Evolutionary conservation across 1,284 basidiomycete genomes (phyloP).

Genomic region (Tremellales sp.): DNA sequence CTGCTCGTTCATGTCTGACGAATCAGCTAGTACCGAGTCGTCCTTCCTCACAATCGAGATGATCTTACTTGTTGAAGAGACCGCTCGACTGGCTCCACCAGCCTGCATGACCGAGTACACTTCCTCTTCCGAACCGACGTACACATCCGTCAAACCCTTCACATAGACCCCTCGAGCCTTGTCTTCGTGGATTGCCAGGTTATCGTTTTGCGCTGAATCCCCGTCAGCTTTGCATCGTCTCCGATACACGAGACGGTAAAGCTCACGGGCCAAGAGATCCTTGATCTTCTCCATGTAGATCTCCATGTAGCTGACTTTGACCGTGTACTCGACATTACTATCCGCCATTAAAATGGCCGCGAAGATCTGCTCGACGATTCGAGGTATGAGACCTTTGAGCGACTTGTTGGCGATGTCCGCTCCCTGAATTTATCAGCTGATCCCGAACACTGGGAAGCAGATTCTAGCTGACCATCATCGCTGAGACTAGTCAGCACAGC

Average conservation of each 20-base stretch:
- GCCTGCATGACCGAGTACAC: constrained; percentile 99
- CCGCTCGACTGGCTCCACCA: constrained; percentile 83
- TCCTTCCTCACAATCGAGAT: background rate
- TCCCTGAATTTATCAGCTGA: constrained; percentile 63
- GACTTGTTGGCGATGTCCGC: constrained; percentile 92
- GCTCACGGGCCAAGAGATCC: constrained; percentile 89
- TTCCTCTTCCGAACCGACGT: constrained; percentile 92
- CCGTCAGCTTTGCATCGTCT: background rate
- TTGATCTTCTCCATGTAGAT: constrained; percentile 97
- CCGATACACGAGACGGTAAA: background rate
- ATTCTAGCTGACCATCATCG: constrained; percentile 75
- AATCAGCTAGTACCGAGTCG: background rate
- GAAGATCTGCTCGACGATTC: constrained; percentile 99
- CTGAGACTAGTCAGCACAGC: constrained; percentile 16
- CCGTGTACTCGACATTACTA: constrained; percentile 92
- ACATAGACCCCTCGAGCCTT: constrained; percentile 97
- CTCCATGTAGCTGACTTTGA: constrained; percentile 99
- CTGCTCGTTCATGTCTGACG: constrained; percentile 99
- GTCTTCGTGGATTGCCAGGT: constrained; percentile 97
- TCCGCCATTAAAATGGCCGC: constrained; percentile 95
- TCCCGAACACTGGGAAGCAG: too few relatives aligned
- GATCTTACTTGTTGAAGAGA: constrained; percentile 85
- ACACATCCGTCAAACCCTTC: constrained; percentile 95
- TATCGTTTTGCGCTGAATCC: constrained; percentile 89
- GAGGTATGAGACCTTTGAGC: constrained; percentile 93